Evolutionary conservation across 192 early-diverging fungal species (phyloP), one percentile per base, ranked within the genome.

Genomic region (Chytriomyces confervae): DNA sequence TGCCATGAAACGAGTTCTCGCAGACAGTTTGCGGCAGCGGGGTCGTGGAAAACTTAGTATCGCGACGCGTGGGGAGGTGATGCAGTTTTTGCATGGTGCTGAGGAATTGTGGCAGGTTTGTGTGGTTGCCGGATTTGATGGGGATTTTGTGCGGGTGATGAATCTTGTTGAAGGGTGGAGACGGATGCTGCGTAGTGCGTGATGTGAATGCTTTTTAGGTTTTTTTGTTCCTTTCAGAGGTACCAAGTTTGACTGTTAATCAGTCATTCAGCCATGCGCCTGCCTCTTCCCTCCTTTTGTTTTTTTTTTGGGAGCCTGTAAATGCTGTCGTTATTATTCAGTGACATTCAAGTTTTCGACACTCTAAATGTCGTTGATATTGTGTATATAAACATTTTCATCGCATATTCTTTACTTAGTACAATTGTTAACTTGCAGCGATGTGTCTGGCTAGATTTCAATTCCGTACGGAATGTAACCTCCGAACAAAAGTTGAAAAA

Each of bases 401-500:
- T 36, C 36, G 36, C 36, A 36, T 36, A 36, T 36, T 36, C 2
- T 36, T 36, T 36, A 36, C 36, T 36, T 36, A 36, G 36, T 36
- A 36, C 36, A 36, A 0, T 36, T 36, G 36, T 1, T 36, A 36
- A 1, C 36, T 36, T 36, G 36, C 36, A 36, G 36, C 36, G 36
- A 36, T 57, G 13, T 57, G 53, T 57, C 13, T 74, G 20, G 50
- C 44, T 62, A 36, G 45, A 68, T 53, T 57, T 76, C 69, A 66
- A 69, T 71, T 16, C 66, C 66, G 24, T 50, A 16, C 43, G 68
- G 53, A 13, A 47, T 49, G 60, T 70, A 71, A 3, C 66, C 66
- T 29, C 16, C 29, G 49, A 70, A 77, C 45, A 57, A 23, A 18
- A 77, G 65, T n/a, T 77, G 53, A 18, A 77, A 50, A 23, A 69